phyloP scores from a whole-genome alignment of 345 rosid species.

The Fremontodendron californicum region DNA sequence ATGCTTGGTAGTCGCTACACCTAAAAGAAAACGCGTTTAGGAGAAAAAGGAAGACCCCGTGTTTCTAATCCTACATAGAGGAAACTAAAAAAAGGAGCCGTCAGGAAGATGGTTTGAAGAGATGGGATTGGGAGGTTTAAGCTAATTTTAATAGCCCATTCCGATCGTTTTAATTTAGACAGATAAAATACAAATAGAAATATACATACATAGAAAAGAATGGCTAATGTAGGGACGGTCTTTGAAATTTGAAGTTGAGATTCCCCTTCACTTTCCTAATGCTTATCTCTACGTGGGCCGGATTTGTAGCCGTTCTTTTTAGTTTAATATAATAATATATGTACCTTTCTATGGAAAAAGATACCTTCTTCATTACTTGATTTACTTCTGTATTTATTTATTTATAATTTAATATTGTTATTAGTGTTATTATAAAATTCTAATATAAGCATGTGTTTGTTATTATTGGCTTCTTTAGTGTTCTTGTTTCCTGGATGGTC shows the following conservation, averaged over 20 bases:
- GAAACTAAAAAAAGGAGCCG: neutral
- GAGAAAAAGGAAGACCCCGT: neutral
- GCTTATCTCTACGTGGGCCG: neutral
- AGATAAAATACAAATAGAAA: too few species aligned
- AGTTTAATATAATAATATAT: too few species aligned
- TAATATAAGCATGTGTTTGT: neutral
- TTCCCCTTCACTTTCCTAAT: conserved; percentile 20
- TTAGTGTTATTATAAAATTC: neutral
- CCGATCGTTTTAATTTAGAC: neutral
- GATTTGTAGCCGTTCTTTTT: neutral
- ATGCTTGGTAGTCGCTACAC: conserved; percentile 14
- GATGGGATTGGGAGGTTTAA: too few species aligned
- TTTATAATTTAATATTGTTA: neutral
- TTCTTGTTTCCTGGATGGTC: too few species aligned
- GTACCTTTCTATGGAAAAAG: neutral
- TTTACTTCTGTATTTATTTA: neutral
- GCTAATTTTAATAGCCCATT: too few species aligned
- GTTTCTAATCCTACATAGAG: neutral
- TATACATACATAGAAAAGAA: too few species aligned
- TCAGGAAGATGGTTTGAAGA: neutral
- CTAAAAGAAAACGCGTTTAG: conserved; percentile 12
- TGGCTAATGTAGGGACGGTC: neutral
- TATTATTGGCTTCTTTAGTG: neutral
- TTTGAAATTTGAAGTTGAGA: neutral
- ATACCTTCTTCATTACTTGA: neutral